phyloP scores from a whole-genome alignment of 2,329 filamentous ascomycete genomes.

The Ascomycota sp. region DNA sequence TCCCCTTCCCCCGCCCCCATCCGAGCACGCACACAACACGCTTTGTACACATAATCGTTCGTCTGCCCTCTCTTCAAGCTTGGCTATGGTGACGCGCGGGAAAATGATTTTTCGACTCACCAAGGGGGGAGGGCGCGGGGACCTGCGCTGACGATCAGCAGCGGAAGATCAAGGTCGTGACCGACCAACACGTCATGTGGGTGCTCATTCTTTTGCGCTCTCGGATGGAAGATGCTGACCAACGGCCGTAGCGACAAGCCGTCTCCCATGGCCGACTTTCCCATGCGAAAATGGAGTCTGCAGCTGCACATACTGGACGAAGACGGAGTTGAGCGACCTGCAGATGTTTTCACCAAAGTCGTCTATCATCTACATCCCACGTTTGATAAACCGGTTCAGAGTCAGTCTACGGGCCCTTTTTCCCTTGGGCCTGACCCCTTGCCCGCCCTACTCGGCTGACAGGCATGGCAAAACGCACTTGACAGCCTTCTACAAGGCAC shows the following conservation, averaged over 20 bases:
- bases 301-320: conserved; percentile 71
- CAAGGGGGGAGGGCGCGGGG: too few relatives aligned
- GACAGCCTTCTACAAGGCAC: conserved; percentile 59
- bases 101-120: too few relatives aligned
- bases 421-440: too few relatives aligned
- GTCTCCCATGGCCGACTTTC: conserved; percentile 67
- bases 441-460: background rate
- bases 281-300: conserved; percentile 84
- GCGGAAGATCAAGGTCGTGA: conserved; percentile 81
- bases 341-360: conserved; percentile 77
- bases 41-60: too few relatives aligned
- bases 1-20: too few relatives aligned
- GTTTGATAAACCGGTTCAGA: conserved; percentile 71
- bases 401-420: conserved; percentile 28
- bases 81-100: too few relatives aligned
- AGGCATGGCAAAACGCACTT: background rate
- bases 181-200: conserved; percentile 77
- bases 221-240: conserved; percentile 1
- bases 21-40: too few relatives aligned
- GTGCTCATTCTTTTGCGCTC: conserved; percentile 11
- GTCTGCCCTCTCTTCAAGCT: too few relatives aligned
- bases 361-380: conserved; percentile 87
- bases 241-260: conserved; percentile 44
- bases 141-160: conserved; percentile 27
- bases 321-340: conserved; percentile 63